These are phyloP conservation scores for Mortierella sp. DNA, from an alignment of 371 early-diverging fungal species.

Conservation along the genomic window DNA sequence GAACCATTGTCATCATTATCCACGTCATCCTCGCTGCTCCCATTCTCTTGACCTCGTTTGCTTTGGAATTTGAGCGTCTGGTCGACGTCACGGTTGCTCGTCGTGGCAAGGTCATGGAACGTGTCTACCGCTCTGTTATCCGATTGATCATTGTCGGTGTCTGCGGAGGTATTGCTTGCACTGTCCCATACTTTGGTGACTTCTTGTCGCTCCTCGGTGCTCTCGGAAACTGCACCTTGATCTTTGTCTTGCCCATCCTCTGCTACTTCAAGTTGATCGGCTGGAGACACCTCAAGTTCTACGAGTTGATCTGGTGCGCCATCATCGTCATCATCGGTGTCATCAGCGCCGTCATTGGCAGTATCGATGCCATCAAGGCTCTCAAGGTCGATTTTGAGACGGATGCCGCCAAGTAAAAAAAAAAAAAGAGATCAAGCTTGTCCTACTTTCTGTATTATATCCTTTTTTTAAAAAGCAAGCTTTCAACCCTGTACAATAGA, in stretches of 20 bases:
- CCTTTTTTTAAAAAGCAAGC: neutral
- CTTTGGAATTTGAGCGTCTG: constrained; percentile 75
- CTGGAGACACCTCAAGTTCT: constrained; percentile 62
- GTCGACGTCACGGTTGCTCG: constrained; percentile 63
- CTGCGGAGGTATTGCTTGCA: constrained; percentile 69
- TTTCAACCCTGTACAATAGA: too few species aligned
- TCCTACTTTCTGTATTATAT: neutral
- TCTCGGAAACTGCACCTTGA: constrained; percentile 75
- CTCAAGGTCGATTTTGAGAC: constrained; percentile 12
- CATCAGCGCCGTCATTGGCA: constrained; percentile 78
- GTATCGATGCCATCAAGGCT: constrained; percentile 70
- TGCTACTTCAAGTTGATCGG: constrained; percentile 79
- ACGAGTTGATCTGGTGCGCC: constrained; percentile 70
- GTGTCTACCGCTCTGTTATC: constrained; percentile 61
- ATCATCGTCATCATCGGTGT: constrained; percentile 73
- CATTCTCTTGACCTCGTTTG: constrained; percentile 78
- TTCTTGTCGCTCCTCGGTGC: constrained; percentile 84
- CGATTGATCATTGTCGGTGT: constrained; percentile 61
- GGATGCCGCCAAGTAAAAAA: constrained; percentile 8
- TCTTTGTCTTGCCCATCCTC: constrained; percentile 82
- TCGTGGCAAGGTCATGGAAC: constrained; percentile 61
- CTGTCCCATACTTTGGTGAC: constrained; percentile 79
- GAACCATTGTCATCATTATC: constrained; percentile 78
- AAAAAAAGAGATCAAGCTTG: neutral
- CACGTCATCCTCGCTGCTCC: constrained; percentile 85